A percentile compares a stretch with the other conserved stretches of the same genome.
Conservation (phyloP, 2,329 filamentous ascomycete genomes). For the Trichoderma sp. region DNA sequence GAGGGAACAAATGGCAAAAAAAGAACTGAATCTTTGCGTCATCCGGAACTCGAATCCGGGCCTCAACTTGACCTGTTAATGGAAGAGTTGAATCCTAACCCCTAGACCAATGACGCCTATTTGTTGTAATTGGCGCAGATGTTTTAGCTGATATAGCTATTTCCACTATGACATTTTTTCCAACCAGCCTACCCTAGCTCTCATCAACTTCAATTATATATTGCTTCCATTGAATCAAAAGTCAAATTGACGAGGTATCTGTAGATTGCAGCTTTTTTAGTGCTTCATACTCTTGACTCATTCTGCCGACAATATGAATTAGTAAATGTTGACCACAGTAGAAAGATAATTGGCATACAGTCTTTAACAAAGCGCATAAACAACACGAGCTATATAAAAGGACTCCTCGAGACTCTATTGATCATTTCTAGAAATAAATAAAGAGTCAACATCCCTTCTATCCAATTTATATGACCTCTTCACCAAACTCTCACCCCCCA, state of each 20-base stretch:
- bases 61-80: conserved; percentile 34
- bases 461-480: background rate
- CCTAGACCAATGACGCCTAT: conserved; percentile 36
- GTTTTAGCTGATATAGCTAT: background rate
- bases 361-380: background rate
- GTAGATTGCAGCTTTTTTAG: background rate
- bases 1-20: conserved; percentile 8
- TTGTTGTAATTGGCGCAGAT: background rate
- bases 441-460: background rate
- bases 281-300: background rate
- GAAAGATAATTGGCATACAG: background rate
- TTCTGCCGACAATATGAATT: background rate
- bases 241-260: background rate
- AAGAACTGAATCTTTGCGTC: conserved; percentile 28
- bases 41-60: conserved; percentile 38
- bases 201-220: background rate
- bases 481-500: background rate
- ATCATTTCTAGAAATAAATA: background rate
- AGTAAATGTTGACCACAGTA: background rate
- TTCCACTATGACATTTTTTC: background rate
- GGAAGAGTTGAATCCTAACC: conserved; percentile 38
- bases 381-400: too few relatives aligned
- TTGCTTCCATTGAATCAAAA: background rate
- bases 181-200: background rate
- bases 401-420: background rate